Conservation (phyloP, 2,329 filamentous ascomycete genomes). For the Fonsecaea nubica region DNA sequence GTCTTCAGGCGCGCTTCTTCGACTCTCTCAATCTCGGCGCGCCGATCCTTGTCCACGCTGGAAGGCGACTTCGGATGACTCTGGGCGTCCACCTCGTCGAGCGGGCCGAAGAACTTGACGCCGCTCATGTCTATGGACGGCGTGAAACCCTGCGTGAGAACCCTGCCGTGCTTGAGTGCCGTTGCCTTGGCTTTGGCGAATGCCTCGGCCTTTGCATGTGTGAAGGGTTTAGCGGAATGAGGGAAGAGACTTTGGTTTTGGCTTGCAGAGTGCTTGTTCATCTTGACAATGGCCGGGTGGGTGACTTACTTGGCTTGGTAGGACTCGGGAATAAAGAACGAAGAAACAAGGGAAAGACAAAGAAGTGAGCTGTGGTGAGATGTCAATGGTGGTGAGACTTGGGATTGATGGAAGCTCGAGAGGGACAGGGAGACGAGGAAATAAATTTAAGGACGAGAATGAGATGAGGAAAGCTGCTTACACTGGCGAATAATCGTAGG, state of each 20-base stretch:
- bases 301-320: background rate
- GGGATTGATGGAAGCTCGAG: background rate
- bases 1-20: background rate
- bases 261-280: background rate
- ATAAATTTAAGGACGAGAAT: background rate
- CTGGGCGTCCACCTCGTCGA: background rate
- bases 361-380: no score
- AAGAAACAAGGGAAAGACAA: no score
- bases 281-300: background rate
- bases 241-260: constrained; percentile 1
- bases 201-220: constrained; percentile 10
- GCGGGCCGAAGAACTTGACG: constrained; percentile 7
- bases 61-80: background rate
- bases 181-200: constrained; percentile 3
- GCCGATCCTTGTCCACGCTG: background rate
- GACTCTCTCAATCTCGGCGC: background rate
- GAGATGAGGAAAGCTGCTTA: background rate
- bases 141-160: background rate
- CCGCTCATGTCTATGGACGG: constrained; percentile 6
- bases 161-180: background rate
- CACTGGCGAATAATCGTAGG: background rate
- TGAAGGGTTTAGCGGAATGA: background rate
- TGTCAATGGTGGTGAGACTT: background rate
- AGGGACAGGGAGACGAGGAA: background rate
- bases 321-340: no score